phyloP scores from a whole-genome alignment of 2,329 filamentous ascomycete species.

The Diaporthe helianthi region DNA sequence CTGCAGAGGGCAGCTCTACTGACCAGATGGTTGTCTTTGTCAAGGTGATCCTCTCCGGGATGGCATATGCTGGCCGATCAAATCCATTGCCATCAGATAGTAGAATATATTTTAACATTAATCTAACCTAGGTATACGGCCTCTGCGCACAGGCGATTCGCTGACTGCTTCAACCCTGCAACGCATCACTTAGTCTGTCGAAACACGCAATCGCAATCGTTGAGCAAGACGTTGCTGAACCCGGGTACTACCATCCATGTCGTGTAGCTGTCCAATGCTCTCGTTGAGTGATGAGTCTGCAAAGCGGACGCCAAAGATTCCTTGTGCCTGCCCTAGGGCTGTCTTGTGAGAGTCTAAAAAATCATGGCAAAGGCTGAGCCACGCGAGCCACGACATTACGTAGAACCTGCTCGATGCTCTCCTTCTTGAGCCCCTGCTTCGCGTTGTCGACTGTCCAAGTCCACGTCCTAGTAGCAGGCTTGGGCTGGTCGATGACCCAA shows the following conservation, averaged over 20 bases:
- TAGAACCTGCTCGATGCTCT: conserved; percentile 31
- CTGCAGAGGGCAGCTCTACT: conserved; percentile 37
- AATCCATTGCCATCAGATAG: not conserved
- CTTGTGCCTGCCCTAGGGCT: too few species aligned
- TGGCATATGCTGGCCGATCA: conserved; percentile 14
- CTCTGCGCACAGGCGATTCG: not conserved
- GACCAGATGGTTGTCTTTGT: conserved; percentile 42
- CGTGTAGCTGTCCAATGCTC: not conserved
- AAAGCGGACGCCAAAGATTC: not conserved
- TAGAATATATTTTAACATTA: not conserved
- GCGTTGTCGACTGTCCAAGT: conserved; percentile 34
- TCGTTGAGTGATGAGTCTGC: not conserved
- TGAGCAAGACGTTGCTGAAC: not conserved
- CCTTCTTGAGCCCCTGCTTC: conserved; percentile 24
- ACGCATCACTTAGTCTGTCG: not conserved
- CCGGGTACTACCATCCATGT: not conserved
- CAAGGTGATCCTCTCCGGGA: conserved; percentile 40
- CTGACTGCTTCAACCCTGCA: not conserved
- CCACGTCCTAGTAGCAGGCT: conserved; percentile 29
- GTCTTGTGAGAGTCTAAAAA: not conserved
- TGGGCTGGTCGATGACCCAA: conserved; percentile 28
- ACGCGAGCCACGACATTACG: conserved; percentile 27
- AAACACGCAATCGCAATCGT: too few species aligned
- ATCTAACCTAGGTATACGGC: not conserved
- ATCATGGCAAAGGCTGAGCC: conserved; percentile 16